phyloP scores from a whole-genome alignment of 768 basidiomycete species.

The Calocybe gangraenosa region DNA sequence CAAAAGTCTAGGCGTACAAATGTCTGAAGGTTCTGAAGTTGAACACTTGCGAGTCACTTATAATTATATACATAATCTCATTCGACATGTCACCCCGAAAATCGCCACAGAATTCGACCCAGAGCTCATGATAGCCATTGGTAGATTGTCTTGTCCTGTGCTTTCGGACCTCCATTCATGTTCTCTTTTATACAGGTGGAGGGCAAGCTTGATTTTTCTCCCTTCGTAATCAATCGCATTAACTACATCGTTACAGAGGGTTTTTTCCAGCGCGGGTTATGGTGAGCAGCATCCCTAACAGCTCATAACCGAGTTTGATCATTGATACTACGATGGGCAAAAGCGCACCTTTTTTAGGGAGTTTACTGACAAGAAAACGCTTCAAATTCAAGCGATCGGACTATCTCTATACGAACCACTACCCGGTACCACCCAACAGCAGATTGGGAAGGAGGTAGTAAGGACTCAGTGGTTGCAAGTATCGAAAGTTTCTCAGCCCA shows the following conservation, averaged over 20 bases:
- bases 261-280: constrained; percentile 95
- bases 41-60: constrained; percentile 76
- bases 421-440: constrained; percentile 66
- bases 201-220: constrained; percentile 51
- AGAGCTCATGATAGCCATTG: constrained; percentile 83
- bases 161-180: constrained; percentile 2
- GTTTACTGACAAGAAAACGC: constrained; percentile 62
- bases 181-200: constrained; percentile 49
- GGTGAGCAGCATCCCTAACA: constrained; percentile 29
- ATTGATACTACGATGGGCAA: not conserved
- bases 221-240: constrained; percentile 14
- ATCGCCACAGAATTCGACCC: constrained; percentile 82
- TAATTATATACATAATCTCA: constrained; percentile 90
- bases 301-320: constrained; percentile 4
- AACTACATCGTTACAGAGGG: constrained; percentile 46
- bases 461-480: constrained; percentile 95
- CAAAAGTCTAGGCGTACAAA: not conserved
- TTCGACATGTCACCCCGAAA: constrained; percentile 57
- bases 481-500: constrained; percentile 1
- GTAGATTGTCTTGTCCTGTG: constrained; percentile 26
- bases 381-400: constrained; percentile 95
- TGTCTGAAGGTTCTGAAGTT: constrained; percentile 30
- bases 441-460: constrained; percentile 80
- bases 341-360: constrained; percentile 85
- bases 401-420: constrained; percentile 93